phyloP scores from a whole-genome alignment of 2,329 filamentous ascomycete genomes.

The Alternaria ventricosa region DNA sequence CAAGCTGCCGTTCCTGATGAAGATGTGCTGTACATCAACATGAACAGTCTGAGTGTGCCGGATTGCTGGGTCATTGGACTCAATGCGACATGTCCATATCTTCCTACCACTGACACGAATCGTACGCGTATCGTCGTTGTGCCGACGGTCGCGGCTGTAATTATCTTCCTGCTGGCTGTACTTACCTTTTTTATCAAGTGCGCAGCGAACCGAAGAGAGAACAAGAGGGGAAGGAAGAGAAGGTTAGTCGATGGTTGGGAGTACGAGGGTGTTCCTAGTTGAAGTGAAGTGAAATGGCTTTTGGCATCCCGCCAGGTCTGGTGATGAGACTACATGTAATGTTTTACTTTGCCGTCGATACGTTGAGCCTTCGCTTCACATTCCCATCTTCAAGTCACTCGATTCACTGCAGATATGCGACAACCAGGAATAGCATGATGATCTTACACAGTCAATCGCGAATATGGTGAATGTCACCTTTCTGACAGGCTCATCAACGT shows the following conservation, averaged over 20 bases:
- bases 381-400: not conserved
- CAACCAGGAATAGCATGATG: not conserved
- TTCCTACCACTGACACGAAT: conserved; percentile 50
- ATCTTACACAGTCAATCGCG: not conserved
- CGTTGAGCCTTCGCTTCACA: not conserved
- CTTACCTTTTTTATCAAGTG: conserved; percentile 70
- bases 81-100: conserved; percentile 66
- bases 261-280: conserved; percentile 70
- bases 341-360: not conserved
- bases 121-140: conserved; percentile 61
- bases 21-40: conserved; percentile 61
- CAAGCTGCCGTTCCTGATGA: conserved; percentile 4
- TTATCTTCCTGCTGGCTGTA: conserved; percentile 66
- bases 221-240: conserved; percentile 58
- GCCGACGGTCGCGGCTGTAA: conserved; percentile 66
- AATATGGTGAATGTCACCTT: not conserved
- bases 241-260: conserved; percentile 62
- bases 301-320: not conserved
- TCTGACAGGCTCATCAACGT: not conserved
- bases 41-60: conserved; percentile 64
- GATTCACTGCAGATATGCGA: not conserved
- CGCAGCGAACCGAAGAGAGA: conserved; percentile 65
- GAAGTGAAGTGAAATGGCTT: conserved; percentile 12
- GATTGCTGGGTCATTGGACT: conserved; percentile 67
- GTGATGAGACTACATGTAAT: not conserved